Conservation (phyloP, 345 rosid genomes). For the Gossypium ekmanianum region DNA sequence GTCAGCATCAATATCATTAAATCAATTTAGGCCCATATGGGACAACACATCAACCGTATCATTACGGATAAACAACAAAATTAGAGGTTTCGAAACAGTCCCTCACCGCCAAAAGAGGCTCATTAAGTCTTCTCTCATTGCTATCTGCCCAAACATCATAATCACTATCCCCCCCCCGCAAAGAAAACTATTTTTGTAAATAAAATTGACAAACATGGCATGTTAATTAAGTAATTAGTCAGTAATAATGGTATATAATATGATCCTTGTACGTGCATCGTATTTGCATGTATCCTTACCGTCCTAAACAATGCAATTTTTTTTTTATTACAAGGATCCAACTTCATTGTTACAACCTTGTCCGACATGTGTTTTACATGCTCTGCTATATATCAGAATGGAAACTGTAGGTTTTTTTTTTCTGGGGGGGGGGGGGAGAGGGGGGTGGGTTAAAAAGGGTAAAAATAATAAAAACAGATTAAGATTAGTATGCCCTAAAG, state of each 20-base stretch:
- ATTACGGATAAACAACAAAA: background rate
- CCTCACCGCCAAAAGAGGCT: background rate
- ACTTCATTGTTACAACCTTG: background rate
- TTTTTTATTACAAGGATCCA: background rate
- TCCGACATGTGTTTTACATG: background rate
- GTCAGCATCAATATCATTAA: conserved; percentile 5
- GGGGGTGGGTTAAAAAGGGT: too few relatives aligned
- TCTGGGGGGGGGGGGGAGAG: too few relatives aligned
- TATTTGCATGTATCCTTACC: background rate
- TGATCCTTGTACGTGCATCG: background rate
- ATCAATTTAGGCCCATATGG: background rate
- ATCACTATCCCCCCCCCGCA: background rate
- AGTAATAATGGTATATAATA: background rate
- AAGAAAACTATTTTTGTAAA: background rate
- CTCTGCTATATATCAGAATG: too few relatives aligned
- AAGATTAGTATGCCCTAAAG: background rate
- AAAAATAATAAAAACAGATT: too few relatives aligned
- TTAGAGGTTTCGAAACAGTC: background rate
- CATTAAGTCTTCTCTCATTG: background rate
- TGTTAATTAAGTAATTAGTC: background rate
- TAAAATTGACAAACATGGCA: background rate
- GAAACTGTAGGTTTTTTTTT: too few relatives aligned
- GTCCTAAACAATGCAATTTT: background rate
- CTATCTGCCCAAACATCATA: background rate
- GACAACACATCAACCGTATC: background rate